These are phyloP conservation scores for Ceriops tagal DNA, from an alignment of 345 rosid genomes.

Conservation along the genomic window DNA sequence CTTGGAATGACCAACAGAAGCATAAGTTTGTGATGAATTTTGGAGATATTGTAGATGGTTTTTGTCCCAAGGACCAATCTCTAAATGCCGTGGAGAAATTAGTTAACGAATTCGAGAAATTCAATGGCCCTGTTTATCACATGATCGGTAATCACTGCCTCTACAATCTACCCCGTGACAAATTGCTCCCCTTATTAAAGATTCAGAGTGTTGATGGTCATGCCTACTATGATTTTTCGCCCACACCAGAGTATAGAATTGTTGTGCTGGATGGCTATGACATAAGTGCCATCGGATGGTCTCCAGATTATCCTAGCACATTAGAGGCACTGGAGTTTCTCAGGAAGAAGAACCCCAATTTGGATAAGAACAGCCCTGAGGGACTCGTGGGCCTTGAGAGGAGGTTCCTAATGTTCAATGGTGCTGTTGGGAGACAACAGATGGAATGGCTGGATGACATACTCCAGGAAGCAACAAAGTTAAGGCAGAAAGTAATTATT, in stretches of 20 bases:
- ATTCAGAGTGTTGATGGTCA: constrained; percentile 42
- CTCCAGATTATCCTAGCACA: constrained; percentile 63
- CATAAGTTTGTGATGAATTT: constrained; percentile 68
- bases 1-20: constrained; percentile 60
- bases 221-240: constrained; percentile 90
- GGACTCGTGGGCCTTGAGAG: constrained; percentile 64
- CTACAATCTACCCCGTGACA: constrained; percentile 82
- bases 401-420: constrained; percentile 87
- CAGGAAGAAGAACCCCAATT: constrained; percentile 63
- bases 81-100: constrained; percentile 49
- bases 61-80: constrained; percentile 71
- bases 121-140: constrained; percentile 70
- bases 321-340: constrained; percentile 65
- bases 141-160: constrained; percentile 95
- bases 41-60: constrained; percentile 87
- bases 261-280: constrained; percentile 86
- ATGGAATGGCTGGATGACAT: constrained; percentile 64
- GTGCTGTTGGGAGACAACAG: constrained; percentile 80
- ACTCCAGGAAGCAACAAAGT: constrained; percentile 60
- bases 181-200: constrained; percentile 68
- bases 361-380: constrained; percentile 73
- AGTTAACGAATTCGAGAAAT: constrained; percentile 51
- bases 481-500: constrained; percentile 65
- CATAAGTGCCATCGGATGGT: constrained; percentile 87
- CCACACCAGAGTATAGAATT: constrained; percentile 57